Conservation (phyloP, 2,329 filamentous ascomycete genomes). For the Aspergillus texensis region DNA sequence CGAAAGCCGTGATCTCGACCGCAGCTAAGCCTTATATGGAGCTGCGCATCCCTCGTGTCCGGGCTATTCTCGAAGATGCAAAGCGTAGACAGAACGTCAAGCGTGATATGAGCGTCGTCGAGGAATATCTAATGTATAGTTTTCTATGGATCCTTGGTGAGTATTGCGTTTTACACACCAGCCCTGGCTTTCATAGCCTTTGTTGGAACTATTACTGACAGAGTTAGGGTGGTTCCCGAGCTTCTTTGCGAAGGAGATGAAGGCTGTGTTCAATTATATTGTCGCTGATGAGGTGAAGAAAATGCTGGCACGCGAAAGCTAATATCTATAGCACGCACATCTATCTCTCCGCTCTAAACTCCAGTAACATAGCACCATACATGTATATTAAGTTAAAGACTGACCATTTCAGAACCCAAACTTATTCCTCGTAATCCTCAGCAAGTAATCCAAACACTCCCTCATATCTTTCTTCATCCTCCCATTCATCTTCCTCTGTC, state of each 20-base stretch:
- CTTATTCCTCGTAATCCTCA: neutral
- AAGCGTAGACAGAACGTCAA: conserved; percentile 39
- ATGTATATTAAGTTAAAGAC: neutral
- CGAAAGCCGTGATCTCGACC: conserved; percentile 26
- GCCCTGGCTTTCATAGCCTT: neutral
- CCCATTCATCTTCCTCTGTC: neutral
- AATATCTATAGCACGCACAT: neutral
- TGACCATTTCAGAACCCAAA: neutral
- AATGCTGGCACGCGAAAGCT: conserved; percentile 5
- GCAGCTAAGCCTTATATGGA: conserved; percentile 37
- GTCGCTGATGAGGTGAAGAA: conserved; percentile 26
- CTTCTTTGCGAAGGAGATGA: conserved; percentile 16
- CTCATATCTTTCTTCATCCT: neutral
- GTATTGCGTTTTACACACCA: conserved; percentile 2
- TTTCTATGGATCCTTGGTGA: conserved; percentile 40
- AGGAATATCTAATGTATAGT: conserved; percentile 44
- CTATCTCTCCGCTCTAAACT: neutral
- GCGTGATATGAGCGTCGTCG: conserved; percentile 33
- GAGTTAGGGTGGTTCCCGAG: conserved; percentile 27
- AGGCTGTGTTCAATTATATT: conserved; percentile 29
- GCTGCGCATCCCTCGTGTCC: conserved; percentile 39
- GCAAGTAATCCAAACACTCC: neutral
- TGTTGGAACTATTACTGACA: conserved; percentile 7
- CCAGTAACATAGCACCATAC: neutral
- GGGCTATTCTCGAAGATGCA: conserved; percentile 35